Base-by-base conservation (phyloP, 805 yeast genomes). In the Vanderwaltozyma verrucispora region DNA sequence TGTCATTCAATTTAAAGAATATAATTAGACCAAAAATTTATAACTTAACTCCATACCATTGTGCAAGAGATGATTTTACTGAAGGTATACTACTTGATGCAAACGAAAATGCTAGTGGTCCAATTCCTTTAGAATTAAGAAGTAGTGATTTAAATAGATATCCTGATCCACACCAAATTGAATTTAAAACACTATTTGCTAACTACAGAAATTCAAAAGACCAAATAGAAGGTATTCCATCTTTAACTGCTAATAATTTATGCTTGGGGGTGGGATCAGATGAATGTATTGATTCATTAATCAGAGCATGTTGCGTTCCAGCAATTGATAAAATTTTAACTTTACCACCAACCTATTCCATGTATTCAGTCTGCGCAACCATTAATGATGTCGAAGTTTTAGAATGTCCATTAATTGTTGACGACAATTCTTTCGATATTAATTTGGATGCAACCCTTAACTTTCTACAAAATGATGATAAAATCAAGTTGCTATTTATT, bases 181-280 rank as follows among this genome's bases (percentile, higher is more conserved):
- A 69, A 25, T 69, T 92, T 50, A 92, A 92, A 56, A 64, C 72
- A 44, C 77, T 77, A 45, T 67, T 89, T 35, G 75, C 83, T 34
- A 66, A 74, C 28, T 80, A 80, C 54, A 72, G 98, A 45, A 87
- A 85, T 56, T 13, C 6, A 14, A 30, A 30, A 19, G 34, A 36
- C 15, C 44, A 54, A 7, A 45, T 48, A 8, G 47, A 54, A 18
- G 18, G 38, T 5, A 43, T 46, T 25, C 39, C 40, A 34, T 53
- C 55, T 3, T 54, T 84, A 43, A 61, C 65, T 1, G 73, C 82
- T 0, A 80, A 68, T 6, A 92, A 92, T 60, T 52, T 92, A 24
- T 87, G 94, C 54, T 69, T 92, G 25, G 98, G 98, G 31, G 98
- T 92, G 11, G 98, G 98, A 1, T 88, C 96, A 1, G 98, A 92